Evolutionary conservation across 345 rosid species (phyloP), one percentile per base, ranked within the genome.

Genomic region (Corymbia maculata): DNA sequence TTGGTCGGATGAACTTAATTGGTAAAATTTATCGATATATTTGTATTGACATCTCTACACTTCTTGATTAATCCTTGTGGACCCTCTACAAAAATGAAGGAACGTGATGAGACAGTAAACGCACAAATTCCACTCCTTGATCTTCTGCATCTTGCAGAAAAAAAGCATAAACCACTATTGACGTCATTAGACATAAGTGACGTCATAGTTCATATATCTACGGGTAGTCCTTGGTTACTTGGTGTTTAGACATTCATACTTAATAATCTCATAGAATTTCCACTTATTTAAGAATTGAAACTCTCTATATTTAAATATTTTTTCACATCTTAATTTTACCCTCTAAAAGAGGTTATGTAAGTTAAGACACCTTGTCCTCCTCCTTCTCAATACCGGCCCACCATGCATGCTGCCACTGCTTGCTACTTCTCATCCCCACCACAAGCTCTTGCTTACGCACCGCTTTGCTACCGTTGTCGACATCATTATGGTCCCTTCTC

Each of bases 1-100:
- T 55, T 55, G 21, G 1, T 0, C 1, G 0, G 61, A 9, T 9
- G 0, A 12, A 55, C 26, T 55, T 21, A 21, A 21, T 0, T 3
- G 0, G 24, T 12, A 55, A 55, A 55, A 55, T 0, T 30, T 30
- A 30, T 68, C 2, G 79, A 68, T 6, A 0, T 30, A 26, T 30
- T 4, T 0, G 3, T 6, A 28, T 59, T 0, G 68, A 12, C 68
- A 26, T 59, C 68, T 59, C 30, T 15, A 8, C 79, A 9, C 12
- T 68, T 68, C 2, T 30, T 10, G 2, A 30, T 2, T 8, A 66
- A 30, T 68, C 79, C 22, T 68, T 2, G 1, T 15, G 21, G 21
- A n/a, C 75, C 79, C 17, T 15, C 30, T 15, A 30, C 44, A 30
- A 68, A 68, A 30, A 68, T 68, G 7, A 66, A 66, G 21, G 44